Evolutionary conservation across 176 grass and related monocot species (phyloP).

Genomic region (Tillandsia fasciculata): DNA sequence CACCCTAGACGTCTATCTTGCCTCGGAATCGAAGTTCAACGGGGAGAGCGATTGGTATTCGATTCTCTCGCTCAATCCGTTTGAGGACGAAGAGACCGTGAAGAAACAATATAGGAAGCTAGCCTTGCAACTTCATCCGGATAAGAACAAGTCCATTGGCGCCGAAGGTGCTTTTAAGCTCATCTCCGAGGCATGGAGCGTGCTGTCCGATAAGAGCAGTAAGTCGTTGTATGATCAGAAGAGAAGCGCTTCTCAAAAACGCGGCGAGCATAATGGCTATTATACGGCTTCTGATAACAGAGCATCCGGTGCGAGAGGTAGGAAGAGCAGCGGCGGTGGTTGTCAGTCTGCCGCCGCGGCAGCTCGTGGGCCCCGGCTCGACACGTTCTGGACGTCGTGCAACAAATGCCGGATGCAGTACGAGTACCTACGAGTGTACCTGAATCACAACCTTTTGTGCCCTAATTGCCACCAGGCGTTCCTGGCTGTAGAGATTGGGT

Average conservation of each 20-base stretch:
- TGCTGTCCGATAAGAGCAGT: slow-evolving; percentile 68
- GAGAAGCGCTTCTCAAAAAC: slow-evolving; percentile 25
- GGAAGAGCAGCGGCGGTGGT: slow-evolving; percentile 19
- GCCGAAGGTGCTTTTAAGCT: slow-evolving; percentile 76
- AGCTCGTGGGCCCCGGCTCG: slow-evolving; percentile 26
- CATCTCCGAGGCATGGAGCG: slow-evolving; percentile 82
- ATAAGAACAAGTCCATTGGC: slow-evolving; percentile 86
- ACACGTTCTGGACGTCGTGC: slow-evolving; percentile 95
- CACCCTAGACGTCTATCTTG: slow-evolving; percentile 76
- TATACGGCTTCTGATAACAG: slow-evolving; percentile 43
- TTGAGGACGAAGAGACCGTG: slow-evolving; percentile 69
- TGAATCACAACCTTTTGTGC: slow-evolving; percentile 86
- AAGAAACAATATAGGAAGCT: slow-evolving; percentile 91
- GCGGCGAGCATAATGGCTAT: slow-evolving; percentile 47
- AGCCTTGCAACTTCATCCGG: slow-evolving; percentile 74
- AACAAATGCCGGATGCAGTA: slow-evolving; percentile 90
- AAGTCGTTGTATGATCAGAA: slow-evolving; percentile 72
- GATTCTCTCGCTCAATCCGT: slow-evolving; percentile 59
- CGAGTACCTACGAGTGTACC: slow-evolving; percentile 78
- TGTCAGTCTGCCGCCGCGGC: neutral
- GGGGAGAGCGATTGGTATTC: slow-evolving; percentile 86
- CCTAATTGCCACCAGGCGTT: slow-evolving; percentile 88
- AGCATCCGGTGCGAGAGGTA: slow-evolving; percentile 58
- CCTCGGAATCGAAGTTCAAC: slow-evolving; percentile 53
- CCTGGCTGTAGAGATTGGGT: slow-evolving; percentile 66